phyloP scores from a whole-genome alignment of 2,329 filamentous ascomycete genomes.

The Mycocentrospora acerina region DNA sequence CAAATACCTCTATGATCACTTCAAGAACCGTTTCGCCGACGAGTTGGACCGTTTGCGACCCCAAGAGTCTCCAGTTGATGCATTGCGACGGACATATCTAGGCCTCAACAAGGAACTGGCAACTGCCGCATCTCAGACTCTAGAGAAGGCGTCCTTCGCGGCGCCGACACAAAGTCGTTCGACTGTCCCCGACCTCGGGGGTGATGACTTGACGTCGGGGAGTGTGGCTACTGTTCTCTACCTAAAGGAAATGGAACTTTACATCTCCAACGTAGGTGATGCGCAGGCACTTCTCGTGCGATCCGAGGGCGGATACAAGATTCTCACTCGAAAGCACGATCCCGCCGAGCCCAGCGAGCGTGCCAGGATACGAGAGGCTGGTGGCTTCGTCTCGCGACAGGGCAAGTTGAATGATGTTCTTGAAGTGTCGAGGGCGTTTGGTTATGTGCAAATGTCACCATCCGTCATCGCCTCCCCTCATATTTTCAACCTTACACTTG shows the following conservation, averaged over 20 bases:
- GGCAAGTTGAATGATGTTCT: conserved; percentile 90
- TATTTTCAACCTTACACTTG: conserved; percentile 74
- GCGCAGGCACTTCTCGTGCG: conserved; percentile 94
- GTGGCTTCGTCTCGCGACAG: conserved; percentile 92
- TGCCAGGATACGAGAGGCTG: conserved; percentile 87
- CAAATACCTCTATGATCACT: conserved; percentile 95
- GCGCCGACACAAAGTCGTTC: conserved; percentile 60
- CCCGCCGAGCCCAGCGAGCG: conserved; percentile 83
- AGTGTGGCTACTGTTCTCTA: conserved; percentile 92
- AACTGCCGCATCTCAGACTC: conserved; percentile 75
- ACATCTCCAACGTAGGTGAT: conserved; percentile 93
- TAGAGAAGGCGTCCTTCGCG: conserved; percentile 61
- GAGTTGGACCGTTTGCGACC: conserved; percentile 75
- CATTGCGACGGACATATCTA: conserved; percentile 82
- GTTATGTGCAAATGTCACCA: conserved; percentile 89
- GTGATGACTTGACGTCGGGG: conserved; percentile 86
- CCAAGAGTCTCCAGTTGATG: conserved; percentile 77
- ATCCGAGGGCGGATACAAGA: conserved; percentile 78
- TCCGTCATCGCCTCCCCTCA: conserved; percentile 89
- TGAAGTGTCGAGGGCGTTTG: conserved; percentile 91
- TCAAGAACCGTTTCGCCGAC: conserved; percentile 77
- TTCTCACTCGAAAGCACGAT: conserved; percentile 89
- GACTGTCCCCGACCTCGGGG: conserved; percentile 75
- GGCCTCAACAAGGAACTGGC: conserved; percentile 92
- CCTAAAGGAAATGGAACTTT: conserved; percentile 84